Evolutionary conservation across 768 basidiomycete species (phyloP).

Genomic region (Macrolepiota fuliginosa): DNA sequence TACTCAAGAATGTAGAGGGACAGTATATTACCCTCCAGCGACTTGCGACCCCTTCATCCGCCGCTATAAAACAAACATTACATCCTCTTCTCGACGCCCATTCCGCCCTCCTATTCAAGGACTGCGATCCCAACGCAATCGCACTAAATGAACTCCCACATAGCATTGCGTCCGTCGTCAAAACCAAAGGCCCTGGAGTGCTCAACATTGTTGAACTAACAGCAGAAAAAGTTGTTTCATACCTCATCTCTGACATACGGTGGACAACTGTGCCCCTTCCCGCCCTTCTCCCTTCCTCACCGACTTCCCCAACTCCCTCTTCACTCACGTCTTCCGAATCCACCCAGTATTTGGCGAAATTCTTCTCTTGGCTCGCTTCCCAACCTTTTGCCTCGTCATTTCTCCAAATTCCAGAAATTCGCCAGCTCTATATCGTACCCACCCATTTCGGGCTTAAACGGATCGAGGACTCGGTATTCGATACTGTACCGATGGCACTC

Average conservation of each 20-base stretch:
- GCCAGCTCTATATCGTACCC: background rate
- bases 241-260: conserved; percentile 20
- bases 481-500: background rate
- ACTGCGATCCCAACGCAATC: conserved; percentile 22
- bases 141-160: conserved; percentile 26
- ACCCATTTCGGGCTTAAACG: conserved; percentile 7
- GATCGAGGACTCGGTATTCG: conserved; percentile 1
- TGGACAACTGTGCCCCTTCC: background rate
- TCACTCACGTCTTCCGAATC: background rate
- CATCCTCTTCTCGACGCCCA: conserved; percentile 27
- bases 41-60: background rate
- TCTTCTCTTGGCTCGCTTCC: background rate
- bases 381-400: background rate
- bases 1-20: conserved; percentile 32
- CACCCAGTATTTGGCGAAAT: background rate
- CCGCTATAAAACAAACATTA: background rate
- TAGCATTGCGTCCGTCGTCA: conserved; percentile 21
- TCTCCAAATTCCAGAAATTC: background rate
- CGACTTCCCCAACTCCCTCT: background rate
- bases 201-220: conserved; percentile 32
- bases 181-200: conserved; percentile 18
- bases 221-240: conserved; percentile 24
- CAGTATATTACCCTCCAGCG: conserved; percentile 21
- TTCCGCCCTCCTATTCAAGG: background rate
- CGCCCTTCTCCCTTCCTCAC: background rate